phyloP scores from a whole-genome alignment of 2,329 filamentous ascomycete species.

The Dothistroma pini region DNA sequence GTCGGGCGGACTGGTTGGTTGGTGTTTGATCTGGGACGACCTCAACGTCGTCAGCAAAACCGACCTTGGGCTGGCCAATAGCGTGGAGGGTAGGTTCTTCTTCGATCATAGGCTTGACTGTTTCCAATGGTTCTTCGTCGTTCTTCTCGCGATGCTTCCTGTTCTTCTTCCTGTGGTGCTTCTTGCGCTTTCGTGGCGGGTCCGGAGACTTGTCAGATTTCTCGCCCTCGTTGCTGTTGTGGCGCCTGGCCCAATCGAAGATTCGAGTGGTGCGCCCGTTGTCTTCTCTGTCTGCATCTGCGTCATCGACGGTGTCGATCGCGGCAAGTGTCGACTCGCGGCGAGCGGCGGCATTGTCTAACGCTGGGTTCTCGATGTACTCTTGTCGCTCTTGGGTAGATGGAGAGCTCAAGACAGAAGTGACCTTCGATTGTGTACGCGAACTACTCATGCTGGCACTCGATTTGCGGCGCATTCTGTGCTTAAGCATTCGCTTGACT shows the following conservation, averaged over 20 bases:
- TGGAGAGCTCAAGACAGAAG: constrained; percentile 45
- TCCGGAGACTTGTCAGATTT: constrained; percentile 14
- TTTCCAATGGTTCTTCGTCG: constrained; percentile 28
- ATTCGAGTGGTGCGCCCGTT: constrained; percentile 21
- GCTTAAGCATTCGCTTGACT: constrained; percentile 65
- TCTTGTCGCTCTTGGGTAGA: constrained; percentile 38
- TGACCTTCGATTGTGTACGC: constrained; percentile 37
- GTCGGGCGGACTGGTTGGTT: constrained; percentile 18
- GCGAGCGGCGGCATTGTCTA: constrained; percentile 28
- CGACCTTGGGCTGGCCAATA: constrained; percentile 31
- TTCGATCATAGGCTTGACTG: constrained; percentile 12
- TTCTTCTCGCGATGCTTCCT: constrained; percentile 47
- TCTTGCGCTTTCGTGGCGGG: constrained; percentile 43
- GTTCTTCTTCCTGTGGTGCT: constrained; percentile 40
- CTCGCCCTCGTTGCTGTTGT: constrained; percentile 20
- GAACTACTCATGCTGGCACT: constrained; percentile 69
- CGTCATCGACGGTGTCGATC: constrained; percentile 54
- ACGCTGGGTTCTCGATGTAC: constrained; percentile 38
- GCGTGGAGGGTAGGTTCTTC: constrained; percentile 6
- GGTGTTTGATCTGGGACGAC: constrained; percentile 18
- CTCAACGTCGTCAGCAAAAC: constrained; percentile 39
- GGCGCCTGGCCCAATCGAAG: constrained; percentile 27
- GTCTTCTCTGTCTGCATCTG: constrained; percentile 51
- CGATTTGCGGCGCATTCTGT: constrained; percentile 70
- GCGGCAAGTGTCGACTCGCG: constrained; percentile 37